phyloP scores from a whole-genome alignment of 192 early-diverging fungal genomes.

The Backusella luteola region DNA sequence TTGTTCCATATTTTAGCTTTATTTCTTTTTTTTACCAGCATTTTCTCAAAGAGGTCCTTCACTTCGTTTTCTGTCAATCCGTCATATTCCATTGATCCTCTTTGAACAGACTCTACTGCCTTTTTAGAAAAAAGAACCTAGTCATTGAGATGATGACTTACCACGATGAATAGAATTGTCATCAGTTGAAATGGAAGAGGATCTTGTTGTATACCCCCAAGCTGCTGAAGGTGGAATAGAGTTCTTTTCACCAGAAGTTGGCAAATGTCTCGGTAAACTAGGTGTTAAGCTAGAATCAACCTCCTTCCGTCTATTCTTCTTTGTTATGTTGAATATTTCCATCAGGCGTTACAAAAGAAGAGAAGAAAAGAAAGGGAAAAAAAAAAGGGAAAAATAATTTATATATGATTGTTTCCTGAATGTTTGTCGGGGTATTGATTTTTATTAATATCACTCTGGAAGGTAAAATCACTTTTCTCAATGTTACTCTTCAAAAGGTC shows the following conservation, averaged over 20 bases:
- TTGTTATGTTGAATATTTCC: slow-evolving; percentile 22
- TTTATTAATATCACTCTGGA: neutral
- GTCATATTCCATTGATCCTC: slow-evolving; percentile 7
- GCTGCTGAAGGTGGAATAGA: neutral
- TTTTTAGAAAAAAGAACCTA: neutral
- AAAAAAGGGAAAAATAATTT: slow-evolving; percentile 4
- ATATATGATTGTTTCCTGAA: neutral
- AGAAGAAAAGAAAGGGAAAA: neutral
- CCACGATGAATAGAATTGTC: slow-evolving; percentile 10
- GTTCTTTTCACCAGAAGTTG: neutral
- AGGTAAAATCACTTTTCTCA: slow-evolving; percentile 4
- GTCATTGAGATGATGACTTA: neutral
- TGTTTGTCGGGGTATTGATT: slow-evolving; percentile 5
- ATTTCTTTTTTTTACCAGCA: slow-evolving; percentile 44
- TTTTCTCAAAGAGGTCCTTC: slow-evolving; percentile 52
- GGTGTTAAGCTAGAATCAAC: slow-evolving; percentile 2
- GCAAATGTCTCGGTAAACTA: neutral
- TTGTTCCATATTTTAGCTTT: neutral
- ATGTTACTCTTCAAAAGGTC: neutral
- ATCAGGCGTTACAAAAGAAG: slow-evolving; percentile 5
- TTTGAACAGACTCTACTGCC: neutral
- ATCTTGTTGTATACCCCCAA: slow-evolving; percentile 12
- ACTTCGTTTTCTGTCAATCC: slow-evolving; percentile 46
- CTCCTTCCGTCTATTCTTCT: slow-evolving; percentile 10
- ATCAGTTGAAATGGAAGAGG: slow-evolving; percentile 17